phyloP scores from a whole-genome alignment of 257 asterid species.

The Eucommia ulmoides region DNA sequence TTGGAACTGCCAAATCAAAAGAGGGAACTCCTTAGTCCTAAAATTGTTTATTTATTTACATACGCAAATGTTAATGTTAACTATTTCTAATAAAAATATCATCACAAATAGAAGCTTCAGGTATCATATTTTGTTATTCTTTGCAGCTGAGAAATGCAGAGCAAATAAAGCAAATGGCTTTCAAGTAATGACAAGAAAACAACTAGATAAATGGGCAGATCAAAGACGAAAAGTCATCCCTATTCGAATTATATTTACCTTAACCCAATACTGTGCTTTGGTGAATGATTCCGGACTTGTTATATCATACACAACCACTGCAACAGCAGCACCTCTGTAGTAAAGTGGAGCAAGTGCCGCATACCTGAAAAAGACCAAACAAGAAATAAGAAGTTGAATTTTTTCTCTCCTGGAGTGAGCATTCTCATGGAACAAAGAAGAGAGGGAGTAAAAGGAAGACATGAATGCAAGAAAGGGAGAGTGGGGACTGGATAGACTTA shows the following conservation, averaged over 20 bases:
- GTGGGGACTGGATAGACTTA: not conserved
- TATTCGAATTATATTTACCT: slow-evolving; percentile 28
- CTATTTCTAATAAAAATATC: too few species aligned
- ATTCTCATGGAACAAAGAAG: not conserved
- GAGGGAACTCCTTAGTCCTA: too few species aligned
- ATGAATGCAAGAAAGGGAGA: not conserved
- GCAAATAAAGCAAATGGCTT: not conserved
- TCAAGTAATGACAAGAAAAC: not conserved
- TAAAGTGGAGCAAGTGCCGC: slow-evolving; percentile 83
- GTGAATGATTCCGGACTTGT: slow-evolving; percentile 83
- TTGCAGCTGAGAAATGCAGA: too few species aligned
- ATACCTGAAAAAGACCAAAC: slow-evolving; percentile 38
- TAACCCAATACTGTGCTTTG: slow-evolving; percentile 86
- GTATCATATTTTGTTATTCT: too few species aligned
- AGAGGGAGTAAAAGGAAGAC: not conserved
- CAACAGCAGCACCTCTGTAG: slow-evolving; percentile 91
- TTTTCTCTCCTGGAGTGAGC: not conserved
- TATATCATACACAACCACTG: slow-evolving; percentile 78
- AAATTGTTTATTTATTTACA: too few species aligned
- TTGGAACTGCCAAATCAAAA: too few species aligned
- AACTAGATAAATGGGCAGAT: not conserved
- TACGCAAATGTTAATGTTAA: too few species aligned
- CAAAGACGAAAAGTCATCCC: not conserved
- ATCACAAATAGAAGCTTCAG: too few species aligned
- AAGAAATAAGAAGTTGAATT: not conserved